These are phyloP conservation scores for Poronia punctata DNA, from an alignment of 495 filamentous ascomycete species.

Conservation along the genomic window DNA sequence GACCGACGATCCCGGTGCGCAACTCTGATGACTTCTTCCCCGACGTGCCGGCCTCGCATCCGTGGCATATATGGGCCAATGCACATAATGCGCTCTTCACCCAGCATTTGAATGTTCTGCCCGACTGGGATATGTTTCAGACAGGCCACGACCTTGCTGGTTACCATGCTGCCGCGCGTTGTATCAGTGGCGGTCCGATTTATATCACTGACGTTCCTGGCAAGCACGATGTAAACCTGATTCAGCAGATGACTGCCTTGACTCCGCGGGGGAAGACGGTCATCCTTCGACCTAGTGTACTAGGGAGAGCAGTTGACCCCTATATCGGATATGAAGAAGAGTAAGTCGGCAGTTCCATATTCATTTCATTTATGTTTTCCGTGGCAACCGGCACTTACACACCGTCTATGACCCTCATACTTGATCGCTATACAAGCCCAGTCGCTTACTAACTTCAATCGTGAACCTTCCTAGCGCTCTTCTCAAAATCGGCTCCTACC, in stretches of 20 bases:
- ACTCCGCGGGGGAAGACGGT: conserved; percentile 63
- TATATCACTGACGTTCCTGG: conserved; percentile 89
- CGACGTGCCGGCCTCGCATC: conserved; percentile 63
- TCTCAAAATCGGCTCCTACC: conserved; percentile 72
- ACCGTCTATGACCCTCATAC: too few species aligned
- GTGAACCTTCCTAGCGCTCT: too few species aligned
- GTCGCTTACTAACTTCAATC: too few species aligned
- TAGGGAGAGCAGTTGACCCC: conserved; percentile 61
- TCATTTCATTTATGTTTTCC: too few species aligned
- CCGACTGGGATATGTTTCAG: conserved; percentile 99
- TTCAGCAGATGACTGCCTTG: conserved; percentile 66
- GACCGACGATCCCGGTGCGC: conserved; percentile 61
- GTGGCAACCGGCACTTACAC: too few species aligned
- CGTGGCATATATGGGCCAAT: conserved; percentile 93
- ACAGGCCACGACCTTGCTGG: conserved; percentile 66
- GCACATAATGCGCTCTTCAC: conserved; percentile 86
- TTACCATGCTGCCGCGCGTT: conserved; percentile 85
- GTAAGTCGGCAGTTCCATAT: too few species aligned
- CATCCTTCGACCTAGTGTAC: conserved; percentile 64
- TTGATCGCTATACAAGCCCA: too few species aligned
- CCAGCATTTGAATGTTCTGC: conserved; percentile 47
- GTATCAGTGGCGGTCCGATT: conserved; percentile 83
- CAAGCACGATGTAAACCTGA: conserved; percentile 63
- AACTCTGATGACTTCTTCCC: conserved; percentile 97
- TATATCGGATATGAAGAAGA: conserved; percentile 70